Percentiles rank a stretch among this genome's conserved stretches.
These are phyloP conservation scores for Ramicandelaber brevisporus DNA, from an alignment of 192 early-diverging fungal genomes.

Conservation along the genomic window DNA sequence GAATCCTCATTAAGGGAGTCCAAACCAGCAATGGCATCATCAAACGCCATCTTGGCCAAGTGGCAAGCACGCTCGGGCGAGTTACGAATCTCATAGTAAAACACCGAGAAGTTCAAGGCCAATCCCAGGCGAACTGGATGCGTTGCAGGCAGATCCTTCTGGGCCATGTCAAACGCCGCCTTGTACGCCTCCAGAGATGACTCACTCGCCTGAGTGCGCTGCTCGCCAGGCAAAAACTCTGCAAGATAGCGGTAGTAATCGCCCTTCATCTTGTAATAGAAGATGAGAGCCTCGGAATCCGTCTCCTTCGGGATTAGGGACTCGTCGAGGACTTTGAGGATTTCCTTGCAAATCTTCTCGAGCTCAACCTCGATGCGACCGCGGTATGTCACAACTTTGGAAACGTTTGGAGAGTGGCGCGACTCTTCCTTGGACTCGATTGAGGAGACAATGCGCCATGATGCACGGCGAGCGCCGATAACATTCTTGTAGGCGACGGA, in stretches of 20 bases:
- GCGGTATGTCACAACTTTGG: conserved; percentile 86
- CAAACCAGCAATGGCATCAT: conserved; percentile 96
- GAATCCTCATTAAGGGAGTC: conserved; percentile 96
- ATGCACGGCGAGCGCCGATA: conserved; percentile 94
- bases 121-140: conserved; percentile 97
- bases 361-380: conserved; percentile 88
- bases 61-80: conserved; percentile 93
- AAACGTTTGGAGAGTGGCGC: conserved; percentile 75
- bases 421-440: conserved; percentile 98
- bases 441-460: conserved; percentile 97
- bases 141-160: conserved; percentile 80
- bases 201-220: conserved; percentile 56
- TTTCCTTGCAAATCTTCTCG: conserved; percentile 83
- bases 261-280: conserved; percentile 99
- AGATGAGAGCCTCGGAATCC: conserved; percentile 95
- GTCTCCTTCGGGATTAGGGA: conserved; percentile 77
- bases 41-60: conserved; percentile 67
- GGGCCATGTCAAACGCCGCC: conserved; percentile 82
- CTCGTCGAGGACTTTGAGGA: conserved; percentile 69
- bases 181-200: conserved; percentile 85
- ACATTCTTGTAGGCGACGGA: conserved; percentile 99
- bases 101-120: conserved; percentile 95
- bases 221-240: conserved; percentile 78
- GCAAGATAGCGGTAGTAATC: conserved; percentile 99
- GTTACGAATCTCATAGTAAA: conserved; percentile 98